Base-by-base conservation (phyloP, 768 basidiomycete species). In the Trametes villosa region DNA sequence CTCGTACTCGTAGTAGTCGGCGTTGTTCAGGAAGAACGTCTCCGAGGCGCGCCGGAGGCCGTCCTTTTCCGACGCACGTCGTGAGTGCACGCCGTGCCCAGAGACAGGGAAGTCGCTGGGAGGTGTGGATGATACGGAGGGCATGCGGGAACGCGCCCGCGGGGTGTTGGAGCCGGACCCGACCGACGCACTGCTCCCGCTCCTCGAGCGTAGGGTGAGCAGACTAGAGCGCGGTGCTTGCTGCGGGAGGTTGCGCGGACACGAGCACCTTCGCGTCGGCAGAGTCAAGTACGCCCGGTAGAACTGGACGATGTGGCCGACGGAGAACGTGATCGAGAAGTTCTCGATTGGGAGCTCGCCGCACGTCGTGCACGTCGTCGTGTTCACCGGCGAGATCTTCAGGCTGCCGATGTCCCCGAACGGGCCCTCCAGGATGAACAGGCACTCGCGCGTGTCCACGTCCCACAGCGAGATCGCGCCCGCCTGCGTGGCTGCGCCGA, bases 381-480 rank as follows among this genome's bases (percentile, higher is more conserved):
- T 75, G 9, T 74, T 74, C 11, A 86, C 77, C 15, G 84, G 79
- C 5, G 81, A 80, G 49, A 95, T 73, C 26, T 84, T 81, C n/a
- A 96, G 67, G 52, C 81, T 77, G 52, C 77, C 83, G 68, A 94
- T 76, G 12, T 75, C 71, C 2, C 87, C 89, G 59, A 81, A 81
- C 0, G 80, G 75, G 12, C 86, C 84, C 51, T 88, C 86, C 34
- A 92, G 70, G 50, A 86, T 77, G 53, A 80, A 76, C 40, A 92
- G 81, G 60, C 86, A 85, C 63, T 86, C 86, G 12, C 82, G 80
- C 7, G 85, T 85, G n/a, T 74, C 66, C 9, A 79, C 84, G 67
- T 93, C 90, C 92, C 91, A 94, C 13, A 94, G 66, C 0, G 92
- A 89, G 22, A 93, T 78, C 11, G 83, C 76, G 11, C 92, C 91